Evolutionary conservation across 495 filamentous ascomycete species (phyloP), one percentile per base, ranked within the genome.

Genomic region (Viridothelium virens): DNA sequence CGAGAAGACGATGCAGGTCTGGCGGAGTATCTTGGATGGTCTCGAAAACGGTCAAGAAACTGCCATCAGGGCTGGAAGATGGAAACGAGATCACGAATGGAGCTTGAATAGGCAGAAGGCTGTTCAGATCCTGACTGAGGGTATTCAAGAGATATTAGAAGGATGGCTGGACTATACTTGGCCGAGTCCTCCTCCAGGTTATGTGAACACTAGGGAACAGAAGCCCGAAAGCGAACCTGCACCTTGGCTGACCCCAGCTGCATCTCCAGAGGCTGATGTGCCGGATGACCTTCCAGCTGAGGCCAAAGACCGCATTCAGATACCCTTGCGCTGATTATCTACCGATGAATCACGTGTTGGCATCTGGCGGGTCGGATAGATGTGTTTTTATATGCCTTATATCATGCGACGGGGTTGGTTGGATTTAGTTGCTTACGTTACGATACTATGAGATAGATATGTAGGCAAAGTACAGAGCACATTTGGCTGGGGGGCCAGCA

Each of bases 1-100:
- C 53, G 86, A 92, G 66, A 89, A 96, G 81, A 94, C 89, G 1
- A 83, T 92, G 70, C 80, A 84, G 14, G 89, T 95, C 61, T 96
- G 91, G 85, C 79, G 84, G 31, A 88, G 83, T 74, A 89, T 92
- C 41, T 73, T 94, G 11, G 86, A 91, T 66, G 86, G 88, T 0
- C 74, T 82, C 37, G 79, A 79, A 74, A 82, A 83, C 70, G 76
- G 78, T 64, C 74, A 78, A 53, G 76, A 84, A 70, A 77, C 78
- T 46, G 77, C 80, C n/a, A 67, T 74, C 50, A 50, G 70, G 65
- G 69, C 77, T 41, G 76, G 79, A 1, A 48, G 74, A 18, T 75
- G 72, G 76, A 70, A 69, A 63, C 38, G 66, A 4, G 84, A 85
- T 69, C 82, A 80, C 44, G 80, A 80, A 64, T 88, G 84, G 83